Conservation (phyloP, 306 rosid species). For the Alnus rubra region DNA sequence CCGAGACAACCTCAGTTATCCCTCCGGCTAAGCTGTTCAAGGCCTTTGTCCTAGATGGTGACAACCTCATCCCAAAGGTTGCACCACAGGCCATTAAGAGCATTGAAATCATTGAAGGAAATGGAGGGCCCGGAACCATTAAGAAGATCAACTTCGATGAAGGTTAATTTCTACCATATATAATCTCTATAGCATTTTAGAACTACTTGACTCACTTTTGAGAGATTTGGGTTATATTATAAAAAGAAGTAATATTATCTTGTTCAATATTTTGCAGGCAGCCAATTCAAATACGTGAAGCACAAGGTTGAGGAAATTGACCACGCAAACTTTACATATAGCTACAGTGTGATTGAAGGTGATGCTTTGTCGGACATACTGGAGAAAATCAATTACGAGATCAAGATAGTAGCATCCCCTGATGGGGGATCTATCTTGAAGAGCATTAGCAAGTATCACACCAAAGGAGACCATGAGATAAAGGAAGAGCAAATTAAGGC, state of each 20-base stretch:
- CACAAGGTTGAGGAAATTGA: conserved; percentile 31
- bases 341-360: conserved; percentile 34
- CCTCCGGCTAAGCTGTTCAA: conserved; percentile 35
- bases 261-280: neutral
- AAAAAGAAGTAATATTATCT: neutral
- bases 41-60: conserved; percentile 25
- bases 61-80: conserved; percentile 33
- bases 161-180: conserved; percentile 2
- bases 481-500: neutral
- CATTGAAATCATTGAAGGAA: conserved; percentile 40
- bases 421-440: conserved; percentile 39
- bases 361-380: neutral
- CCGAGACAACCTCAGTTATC: conserved; percentile 16
- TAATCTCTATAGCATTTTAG: neutral
- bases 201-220: neutral
- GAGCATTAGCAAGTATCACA: conserved; percentile 6
- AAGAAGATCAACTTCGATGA: conserved; percentile 31
- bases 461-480: conserved; percentile 14
- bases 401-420: conserved; percentile 28
- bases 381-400: conserved; percentile 35
- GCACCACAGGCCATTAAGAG: conserved; percentile 5
- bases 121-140: conserved; percentile 42
- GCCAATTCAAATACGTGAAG: conserved; percentile 3
- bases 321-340: conserved; percentile 14
- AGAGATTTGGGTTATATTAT: neutral